These are phyloP conservation scores for Phylloporus sp. DNA, from an alignment of 768 basidiomycete species.

Conservation along the genomic window DNA sequence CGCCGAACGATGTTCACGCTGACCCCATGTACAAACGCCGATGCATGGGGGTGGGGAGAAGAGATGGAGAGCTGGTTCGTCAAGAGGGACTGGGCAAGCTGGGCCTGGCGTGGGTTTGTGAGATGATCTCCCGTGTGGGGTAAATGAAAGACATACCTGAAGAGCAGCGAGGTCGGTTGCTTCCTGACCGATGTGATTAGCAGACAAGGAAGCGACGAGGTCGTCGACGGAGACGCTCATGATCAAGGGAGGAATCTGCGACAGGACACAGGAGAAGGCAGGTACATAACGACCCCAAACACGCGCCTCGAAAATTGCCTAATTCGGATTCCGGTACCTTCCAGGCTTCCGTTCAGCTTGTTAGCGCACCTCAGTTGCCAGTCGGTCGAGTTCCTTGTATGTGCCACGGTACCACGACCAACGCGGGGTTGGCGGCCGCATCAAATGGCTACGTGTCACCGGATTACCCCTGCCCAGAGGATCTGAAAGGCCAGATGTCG, in stretches of 20 bases:
- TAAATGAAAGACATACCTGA: slow-evolving; percentile 33
- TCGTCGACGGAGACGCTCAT: slow-evolving; percentile 49
- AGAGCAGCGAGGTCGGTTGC: slow-evolving; percentile 46
- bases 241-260: slow-evolving; percentile 2
- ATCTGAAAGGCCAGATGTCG: too few relatives aligned
- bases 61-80: slow-evolving; percentile 28
- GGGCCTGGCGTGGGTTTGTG: slow-evolving; percentile 30
- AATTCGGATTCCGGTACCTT: slow-evolving; percentile 11
- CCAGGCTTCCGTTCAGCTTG: too few relatives aligned
- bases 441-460: slow-evolving; percentile 1
- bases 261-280: slow-evolving; percentile 10
- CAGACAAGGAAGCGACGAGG: slow-evolving; percentile 43
- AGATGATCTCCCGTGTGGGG: slow-evolving; percentile 19
- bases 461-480: too few relatives aligned
- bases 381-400: not conserved
- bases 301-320: slow-evolving; percentile 11
- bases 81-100: slow-evolving; percentile 42
- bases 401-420: too few relatives aligned
- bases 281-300: slow-evolving; percentile 20
- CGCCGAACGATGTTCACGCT: slow-evolving; percentile 23
- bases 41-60: slow-evolving; percentile 12
- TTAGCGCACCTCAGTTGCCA: slow-evolving; percentile 13
- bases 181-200: slow-evolving; percentile 50
- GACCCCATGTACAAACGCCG: slow-evolving; percentile 19
- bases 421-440: not conserved